Base-by-base conservation (phyloP, 352 stramenopile species). In the Pythium phragmiticola region DNA sequence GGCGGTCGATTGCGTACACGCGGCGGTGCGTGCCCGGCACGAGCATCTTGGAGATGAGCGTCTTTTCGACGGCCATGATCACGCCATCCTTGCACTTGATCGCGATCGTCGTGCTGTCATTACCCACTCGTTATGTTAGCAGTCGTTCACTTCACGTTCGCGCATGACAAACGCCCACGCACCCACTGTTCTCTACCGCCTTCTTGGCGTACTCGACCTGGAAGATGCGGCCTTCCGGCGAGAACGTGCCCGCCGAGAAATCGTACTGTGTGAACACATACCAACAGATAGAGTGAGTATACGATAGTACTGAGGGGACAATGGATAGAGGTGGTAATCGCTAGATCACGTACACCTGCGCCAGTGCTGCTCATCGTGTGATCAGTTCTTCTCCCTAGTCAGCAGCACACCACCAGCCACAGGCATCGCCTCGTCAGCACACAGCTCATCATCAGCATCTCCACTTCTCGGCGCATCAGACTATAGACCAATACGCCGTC, bases 191-290 rank as follows among this genome's bases (percentile, higher is more conserved):
- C 72, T 99, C 97, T 50, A 99, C 96, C 19, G 97, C 97, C 72
- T 99, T 99, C 70, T 91, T 95, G 53, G 97, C 97, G 66, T 99
- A 99, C 71, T 99, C 97, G 49, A 99, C 93, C 83, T 99, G 97
- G 74, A 99, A 99, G 69, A 99, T 98, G 50, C 97, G 95, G 41
- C 97, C 97, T 73, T 99, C 97, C 23, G 97, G 96, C 57, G 92
- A 98, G 80, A 99, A 99, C 55, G 96, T 99, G 26, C 84, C 86
- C 57, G 82, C 80, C 30, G 87, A 94, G 66, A 90, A 90, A 78
- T 95, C 87, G 73, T 95, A 95, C 69, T 89, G 49, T 30, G 56
- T 17, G 19, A 58, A 30, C 30, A 67, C 9, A 16, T 7, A 47
- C 12, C 6, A 28, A 23, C 28, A 42, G 19, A 21, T 21, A 21